Evolutionary conservation across 179 eudicot genomes (phyloP).

Genomic region (Heliamphora pulchella): DNA sequence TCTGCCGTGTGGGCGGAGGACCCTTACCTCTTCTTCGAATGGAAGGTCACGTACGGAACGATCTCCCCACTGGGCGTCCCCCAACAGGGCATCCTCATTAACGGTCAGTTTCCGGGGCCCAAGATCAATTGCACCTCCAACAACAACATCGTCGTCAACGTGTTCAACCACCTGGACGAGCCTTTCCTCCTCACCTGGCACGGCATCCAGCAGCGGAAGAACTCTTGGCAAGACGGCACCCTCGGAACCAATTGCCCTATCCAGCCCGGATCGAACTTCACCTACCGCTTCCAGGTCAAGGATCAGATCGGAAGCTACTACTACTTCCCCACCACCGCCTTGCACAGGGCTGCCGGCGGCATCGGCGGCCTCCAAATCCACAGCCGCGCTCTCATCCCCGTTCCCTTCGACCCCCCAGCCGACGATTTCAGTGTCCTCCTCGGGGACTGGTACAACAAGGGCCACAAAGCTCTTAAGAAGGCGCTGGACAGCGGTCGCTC

Average conservation of each 20-base stretch:
- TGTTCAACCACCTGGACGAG: constrained; percentile 30
- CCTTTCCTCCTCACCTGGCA: constrained; percentile 32
- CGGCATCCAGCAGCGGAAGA: constrained; percentile 34
- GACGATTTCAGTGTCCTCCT: constrained; percentile 20
- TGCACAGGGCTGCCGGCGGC: constrained; percentile 32
- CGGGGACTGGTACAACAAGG: constrained; percentile 33
- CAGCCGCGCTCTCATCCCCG: constrained; percentile 27
- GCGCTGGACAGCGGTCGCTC: constrained; percentile 22
- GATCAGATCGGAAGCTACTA: constrained; percentile 36
- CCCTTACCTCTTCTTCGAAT: constrained; percentile 25
- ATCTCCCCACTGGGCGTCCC: constrained; percentile 26
- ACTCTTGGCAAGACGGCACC: constrained; percentile 32
- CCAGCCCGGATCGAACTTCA: constrained; percentile 23
- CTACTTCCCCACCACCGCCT: constrained; percentile 24
- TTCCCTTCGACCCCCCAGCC: constrained; percentile 27
- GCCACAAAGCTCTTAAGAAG: constrained; percentile 21
- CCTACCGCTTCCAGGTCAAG: constrained; percentile 30
- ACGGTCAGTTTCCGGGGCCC: constrained; percentile 31
- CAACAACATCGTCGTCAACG: constrained; percentile 30
- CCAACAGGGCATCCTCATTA: constrained; percentile 30
- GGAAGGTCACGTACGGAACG: constrained; percentile 28
- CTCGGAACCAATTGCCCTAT: constrained; percentile 35
- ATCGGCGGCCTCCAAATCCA: constrained; percentile 21
- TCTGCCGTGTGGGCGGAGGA: constrained; percentile 21
- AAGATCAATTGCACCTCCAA: constrained; percentile 30